Percentiles rank a stretch among this genome's conserved stretches.
Evolutionary conservation across 495 filamentous ascomycete species (phyloP).

Genomic region (Daldinia caldariorum): DNA sequence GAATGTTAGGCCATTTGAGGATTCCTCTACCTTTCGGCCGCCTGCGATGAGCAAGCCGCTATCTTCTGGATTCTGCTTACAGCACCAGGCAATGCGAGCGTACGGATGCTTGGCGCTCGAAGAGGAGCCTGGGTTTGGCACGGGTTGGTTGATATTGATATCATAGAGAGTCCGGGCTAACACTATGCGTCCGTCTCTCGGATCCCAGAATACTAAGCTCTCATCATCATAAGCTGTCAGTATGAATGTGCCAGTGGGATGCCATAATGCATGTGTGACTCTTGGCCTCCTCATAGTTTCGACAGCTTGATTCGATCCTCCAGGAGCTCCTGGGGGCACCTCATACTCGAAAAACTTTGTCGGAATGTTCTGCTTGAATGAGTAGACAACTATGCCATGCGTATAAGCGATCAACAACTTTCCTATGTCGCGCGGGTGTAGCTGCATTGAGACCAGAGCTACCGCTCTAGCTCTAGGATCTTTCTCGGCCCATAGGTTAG

Average conservation of each 20-base stretch:
- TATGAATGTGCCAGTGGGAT: slow-evolving; percentile 93
- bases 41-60: slow-evolving; percentile 89
- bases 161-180: slow-evolving; percentile 83
- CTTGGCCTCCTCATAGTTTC: slow-evolving; percentile 71
- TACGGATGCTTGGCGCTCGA: slow-evolving; percentile 68
- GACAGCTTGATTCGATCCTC: slow-evolving; percentile 67
- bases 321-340: slow-evolving; percentile 82
- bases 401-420: slow-evolving; percentile 87
- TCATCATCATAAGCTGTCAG: slow-evolving; percentile 89
- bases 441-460: slow-evolving; percentile 70
- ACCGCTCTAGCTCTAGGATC: slow-evolving; percentile 56
- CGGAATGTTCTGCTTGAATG: slow-evolving; percentile 86
- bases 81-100: slow-evolving; percentile 85
- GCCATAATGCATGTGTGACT: slow-evolving; percentile 86
- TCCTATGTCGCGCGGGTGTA: slow-evolving; percentile 95
- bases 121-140: slow-evolving; percentile 64
- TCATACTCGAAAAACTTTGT: slow-evolving; percentile 84
- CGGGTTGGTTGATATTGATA: slow-evolving; percentile 70
- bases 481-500: slow-evolving; percentile 81
- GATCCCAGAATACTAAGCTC: slow-evolving; percentile 92
- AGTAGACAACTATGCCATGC: slow-evolving; percentile 86
- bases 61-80: slow-evolving; percentile 89
- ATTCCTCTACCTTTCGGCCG: slow-evolving; percentile 69
- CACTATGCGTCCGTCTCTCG: slow-evolving; percentile 86
- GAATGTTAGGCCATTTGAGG: slow-evolving; percentile 81